phyloP scores from a whole-genome alignment of 371 early-diverging fungal genomes.

The Mortierella sp. region DNA sequence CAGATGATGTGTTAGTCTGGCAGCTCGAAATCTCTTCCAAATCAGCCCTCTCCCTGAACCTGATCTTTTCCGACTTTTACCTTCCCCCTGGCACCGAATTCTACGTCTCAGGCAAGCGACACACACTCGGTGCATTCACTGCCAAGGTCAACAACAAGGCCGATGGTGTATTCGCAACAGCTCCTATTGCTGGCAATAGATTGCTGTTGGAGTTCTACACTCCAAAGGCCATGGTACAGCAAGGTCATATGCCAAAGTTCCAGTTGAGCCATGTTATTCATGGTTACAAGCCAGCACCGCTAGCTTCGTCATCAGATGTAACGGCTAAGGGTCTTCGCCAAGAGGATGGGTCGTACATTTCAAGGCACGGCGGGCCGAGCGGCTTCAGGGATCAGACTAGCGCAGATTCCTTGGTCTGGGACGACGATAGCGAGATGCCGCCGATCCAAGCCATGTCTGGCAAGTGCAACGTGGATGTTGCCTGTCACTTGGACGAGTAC shows the following conservation, averaged over 20 bases:
- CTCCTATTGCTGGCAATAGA: conserved; percentile 56
- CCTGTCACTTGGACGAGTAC: conserved; percentile 56
- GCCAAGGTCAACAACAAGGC: conserved; percentile 55
- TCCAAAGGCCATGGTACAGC: conserved; percentile 6
- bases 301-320: conserved; percentile 34
- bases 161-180: conserved; percentile 55
- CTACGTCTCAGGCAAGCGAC: conserved; percentile 44
- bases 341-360: conserved; percentile 27
- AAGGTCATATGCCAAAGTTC: conserved; percentile 33
- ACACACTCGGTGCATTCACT: conserved; percentile 56
- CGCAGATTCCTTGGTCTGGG: not conserved
- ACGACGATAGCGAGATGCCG: conserved; percentile 2
- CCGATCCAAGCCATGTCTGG: conserved; percentile 51
- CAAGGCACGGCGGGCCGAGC: not conserved
- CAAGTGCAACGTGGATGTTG: conserved; percentile 60
- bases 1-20: conserved; percentile 50
- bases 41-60: conserved; percentile 58
- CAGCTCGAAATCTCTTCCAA: conserved; percentile 53
- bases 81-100: conserved; percentile 55
- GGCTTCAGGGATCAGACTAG: conserved; percentile 24
- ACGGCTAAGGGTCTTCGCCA: conserved; percentile 27
- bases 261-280: conserved; percentile 56
- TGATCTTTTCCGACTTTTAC: conserved; percentile 59
- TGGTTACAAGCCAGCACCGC: conserved; percentile 55
- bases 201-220: conserved; percentile 51